phyloP scores from a whole-genome alignment of 2,329 filamentous ascomycete genomes.

The Coniochaeta sp. region DNA sequence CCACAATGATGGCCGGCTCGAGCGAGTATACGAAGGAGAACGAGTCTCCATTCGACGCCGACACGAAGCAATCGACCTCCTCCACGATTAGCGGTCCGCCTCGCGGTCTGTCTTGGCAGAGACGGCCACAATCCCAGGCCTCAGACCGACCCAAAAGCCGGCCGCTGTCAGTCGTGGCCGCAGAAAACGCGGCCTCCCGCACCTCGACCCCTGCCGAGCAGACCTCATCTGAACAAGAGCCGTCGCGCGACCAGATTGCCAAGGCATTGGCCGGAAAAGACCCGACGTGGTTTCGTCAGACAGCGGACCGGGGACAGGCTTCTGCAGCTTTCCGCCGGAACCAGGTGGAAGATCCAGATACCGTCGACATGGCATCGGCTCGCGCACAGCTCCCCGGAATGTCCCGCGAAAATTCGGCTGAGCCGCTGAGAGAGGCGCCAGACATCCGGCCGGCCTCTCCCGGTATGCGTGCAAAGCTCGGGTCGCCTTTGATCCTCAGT shows the following conservation, averaged over 20 bases:
- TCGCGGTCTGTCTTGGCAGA: conserved; percentile 78
- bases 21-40: conserved; percentile 43
- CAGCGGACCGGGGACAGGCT: conserved; percentile 65
- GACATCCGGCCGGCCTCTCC: conserved; percentile 19
- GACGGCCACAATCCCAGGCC: conserved; percentile 62
- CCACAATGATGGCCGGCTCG: conserved; percentile 30
- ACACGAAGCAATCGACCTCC: conserved; percentile 34
- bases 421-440: conserved; percentile 20
- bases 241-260: conserved; percentile 66
- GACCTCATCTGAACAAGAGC: conserved; percentile 36
- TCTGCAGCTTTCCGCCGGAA: conserved; percentile 71
- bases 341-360: conserved; percentile 63
- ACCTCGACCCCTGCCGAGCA: conserved; percentile 39
- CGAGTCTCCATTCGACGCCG: conserved; percentile 39
- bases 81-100: conserved; percentile 33
- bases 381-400: conserved; percentile 62
- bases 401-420: conserved; percentile 32
- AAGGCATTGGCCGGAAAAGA: conserved; percentile 74
- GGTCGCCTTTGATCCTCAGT: conserved; percentile 41
- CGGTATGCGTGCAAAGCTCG: conserved; percentile 22
- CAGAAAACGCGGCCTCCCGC: conserved; percentile 55
- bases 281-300: conserved; percentile 82
- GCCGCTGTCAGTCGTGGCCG: conserved; percentile 60
- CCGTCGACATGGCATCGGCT: conserved; percentile 44
- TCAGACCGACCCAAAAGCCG: conserved; percentile 45